A percentile compares a stretch with the other conserved stretches of the same genome.
Evolutionary conservation across 2,329 filamentous ascomycete species (phyloP).

Genomic region (Aureobasidium sp.): DNA sequence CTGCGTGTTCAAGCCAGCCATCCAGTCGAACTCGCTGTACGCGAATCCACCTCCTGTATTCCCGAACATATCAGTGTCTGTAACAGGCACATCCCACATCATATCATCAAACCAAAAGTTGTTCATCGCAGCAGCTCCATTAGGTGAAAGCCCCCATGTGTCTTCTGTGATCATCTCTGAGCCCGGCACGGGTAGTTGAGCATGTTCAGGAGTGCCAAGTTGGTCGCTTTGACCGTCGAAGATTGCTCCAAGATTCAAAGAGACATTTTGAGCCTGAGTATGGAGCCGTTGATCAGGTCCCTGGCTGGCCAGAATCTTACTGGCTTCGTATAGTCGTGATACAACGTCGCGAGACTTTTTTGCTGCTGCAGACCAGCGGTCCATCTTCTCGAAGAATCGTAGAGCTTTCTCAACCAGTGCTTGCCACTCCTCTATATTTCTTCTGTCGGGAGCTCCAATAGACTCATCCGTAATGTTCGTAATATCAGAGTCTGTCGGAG

Average conservation of each 20-base stretch:
- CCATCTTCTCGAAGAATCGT: slow-evolving; percentile 47
- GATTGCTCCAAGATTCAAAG: neutral
- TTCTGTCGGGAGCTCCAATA: neutral
- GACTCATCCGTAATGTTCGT: neutral
- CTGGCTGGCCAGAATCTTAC: slow-evolving; percentile 31
- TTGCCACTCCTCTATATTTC: slow-evolving; percentile 45
- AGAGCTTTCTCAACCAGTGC: slow-evolving; percentile 46
- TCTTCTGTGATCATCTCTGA: neutral
- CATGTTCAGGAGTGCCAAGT: neutral
- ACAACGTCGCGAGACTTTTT: slow-evolving; percentile 49
- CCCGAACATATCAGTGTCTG: slow-evolving; percentile 1
- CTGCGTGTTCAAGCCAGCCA: neutral
- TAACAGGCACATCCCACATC: slow-evolving; percentile 27
- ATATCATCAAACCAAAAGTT: slow-evolving; percentile 30
- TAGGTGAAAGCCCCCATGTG: slow-evolving; percentile 25
- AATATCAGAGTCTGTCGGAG: no score
- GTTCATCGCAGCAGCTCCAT: slow-evolving; percentile 27
- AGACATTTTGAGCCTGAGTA: neutral
- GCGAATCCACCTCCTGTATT: slow-evolving; percentile 3
- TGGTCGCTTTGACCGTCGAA: no score
- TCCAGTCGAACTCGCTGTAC: slow-evolving; percentile 11
- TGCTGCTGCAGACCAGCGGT: slow-evolving; percentile 49
- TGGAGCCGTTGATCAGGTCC: neutral
- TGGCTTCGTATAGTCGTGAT: slow-evolving; percentile 45
- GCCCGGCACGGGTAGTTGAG: neutral